Percentiles rank a stretch among this genome's conserved stretches.
Conservation (phyloP, 805 yeast genomes). For the Kockiozyma suomiensis region DNA sequence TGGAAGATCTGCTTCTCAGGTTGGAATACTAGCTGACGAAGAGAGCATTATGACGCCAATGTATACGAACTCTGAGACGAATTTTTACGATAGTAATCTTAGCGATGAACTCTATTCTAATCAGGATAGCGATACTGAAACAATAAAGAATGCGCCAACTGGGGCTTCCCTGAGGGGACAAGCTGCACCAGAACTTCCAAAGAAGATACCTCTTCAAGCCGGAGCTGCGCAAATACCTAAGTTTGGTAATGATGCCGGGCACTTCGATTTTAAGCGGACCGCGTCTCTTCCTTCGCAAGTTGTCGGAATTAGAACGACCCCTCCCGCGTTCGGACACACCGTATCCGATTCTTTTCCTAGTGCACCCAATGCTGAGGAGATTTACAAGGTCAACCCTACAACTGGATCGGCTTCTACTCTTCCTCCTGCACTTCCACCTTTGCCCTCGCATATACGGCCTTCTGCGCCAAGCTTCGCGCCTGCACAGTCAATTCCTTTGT, state of each 20-base stretch:
- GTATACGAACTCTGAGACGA: slow-evolving; percentile 5
- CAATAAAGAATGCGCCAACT: neutral
- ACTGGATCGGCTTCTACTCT: neutral
- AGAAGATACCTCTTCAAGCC: slow-evolving; percentile 7
- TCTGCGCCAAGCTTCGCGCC: neutral
- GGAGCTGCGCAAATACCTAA: slow-evolving; percentile 2
- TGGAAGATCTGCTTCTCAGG: slow-evolving; percentile 10
- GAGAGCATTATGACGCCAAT: slow-evolving; percentile 17
- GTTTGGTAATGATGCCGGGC: neutral
- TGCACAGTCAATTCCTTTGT: slow-evolving; percentile 3
- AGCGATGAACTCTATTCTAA: neutral
- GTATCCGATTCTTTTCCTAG: neutral
- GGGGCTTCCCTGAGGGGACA: neutral
- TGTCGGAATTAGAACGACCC: neutral
- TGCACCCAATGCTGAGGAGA: slow-evolving; percentile 4
- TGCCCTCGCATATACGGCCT: slow-evolving; percentile 3
- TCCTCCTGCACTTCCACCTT: slow-evolving; percentile 10
- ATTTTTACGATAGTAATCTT: neutral
- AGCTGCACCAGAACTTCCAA: slow-evolving; percentile 2
- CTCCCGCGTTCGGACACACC: neutral
- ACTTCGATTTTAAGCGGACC: neutral
- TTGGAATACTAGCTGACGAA: neutral
- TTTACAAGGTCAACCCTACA: neutral
- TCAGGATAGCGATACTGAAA: slow-evolving; percentile 4
- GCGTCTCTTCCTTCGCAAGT: neutral